A percentile compares a stretch with the other conserved stretches of the same genome.
These are phyloP conservation scores for Vigna radiata DNA, from an alignment of 306 rosid genomes.

Conservation along the genomic window DNA sequence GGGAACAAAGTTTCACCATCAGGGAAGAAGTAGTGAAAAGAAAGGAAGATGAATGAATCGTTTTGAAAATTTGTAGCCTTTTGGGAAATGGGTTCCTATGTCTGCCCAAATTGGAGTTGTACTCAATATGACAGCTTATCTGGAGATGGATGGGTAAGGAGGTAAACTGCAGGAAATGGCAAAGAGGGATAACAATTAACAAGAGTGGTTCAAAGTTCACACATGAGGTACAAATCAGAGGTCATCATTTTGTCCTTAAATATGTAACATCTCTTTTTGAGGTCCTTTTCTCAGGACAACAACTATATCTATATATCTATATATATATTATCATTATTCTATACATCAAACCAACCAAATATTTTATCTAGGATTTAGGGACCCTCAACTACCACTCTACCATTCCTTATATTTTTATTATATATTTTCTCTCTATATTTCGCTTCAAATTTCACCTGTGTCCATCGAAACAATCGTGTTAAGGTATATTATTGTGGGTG, in stretches of 20 bases:
- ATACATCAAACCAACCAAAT: conserved; percentile 29
- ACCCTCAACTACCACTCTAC: conserved; percentile 25
- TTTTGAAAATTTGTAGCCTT: conserved; percentile 31
- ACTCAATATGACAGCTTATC: conserved; percentile 41
- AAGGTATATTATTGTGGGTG: conserved; percentile 14
- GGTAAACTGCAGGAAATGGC: conserved; percentile 44
- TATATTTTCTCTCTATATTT: conserved; percentile 44
- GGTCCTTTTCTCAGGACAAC: conserved; percentile 35
- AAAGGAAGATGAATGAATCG: not conserved
- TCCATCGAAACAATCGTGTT: not conserved
- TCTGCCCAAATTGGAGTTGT: conserved; percentile 46
- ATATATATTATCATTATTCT: conserved; percentile 30
- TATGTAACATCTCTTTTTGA: conserved; percentile 46
- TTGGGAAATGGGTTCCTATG: conserved; percentile 42
- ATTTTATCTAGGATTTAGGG: conserved; percentile 37
- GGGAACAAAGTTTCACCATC: conserved; percentile 46
- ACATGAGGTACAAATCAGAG: conserved; percentile 44
- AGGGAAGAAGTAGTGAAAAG: conserved; percentile 23
- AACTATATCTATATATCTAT: conserved; percentile 32
- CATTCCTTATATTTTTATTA: conserved; percentile 36
- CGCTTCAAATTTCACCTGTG: not conserved
- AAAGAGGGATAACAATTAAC: conserved; percentile 46
- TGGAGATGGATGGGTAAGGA: conserved; percentile 43
- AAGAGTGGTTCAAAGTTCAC: conserved; percentile 42
- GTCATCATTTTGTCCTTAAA: conserved; percentile 51